A percentile compares a stretch with the other conserved stretches of the same genome.
Conservation (phyloP, 306 rosid species). For the Citrullus amarus region DNA sequence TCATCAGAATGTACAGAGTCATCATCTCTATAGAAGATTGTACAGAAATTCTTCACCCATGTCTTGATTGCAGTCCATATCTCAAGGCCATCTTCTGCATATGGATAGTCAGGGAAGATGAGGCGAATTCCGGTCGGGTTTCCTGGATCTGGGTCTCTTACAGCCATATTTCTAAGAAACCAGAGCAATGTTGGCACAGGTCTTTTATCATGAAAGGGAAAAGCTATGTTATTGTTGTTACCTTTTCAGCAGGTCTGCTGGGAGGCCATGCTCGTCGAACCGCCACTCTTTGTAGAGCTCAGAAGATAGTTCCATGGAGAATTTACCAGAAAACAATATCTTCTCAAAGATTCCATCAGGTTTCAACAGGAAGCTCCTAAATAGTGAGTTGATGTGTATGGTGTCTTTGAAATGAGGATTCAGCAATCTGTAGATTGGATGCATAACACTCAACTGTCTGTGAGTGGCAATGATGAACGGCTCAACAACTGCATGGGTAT, state of each 20-base stretch:
- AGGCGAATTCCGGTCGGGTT: slow-evolving; percentile 49
- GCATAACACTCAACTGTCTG: slow-evolving; percentile 63
- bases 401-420: slow-evolving; percentile 69
- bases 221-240: slow-evolving; percentile 9
- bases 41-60: slow-evolving; percentile 53
- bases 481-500: slow-evolving; percentile 63
- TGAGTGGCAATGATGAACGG: slow-evolving; percentile 76
- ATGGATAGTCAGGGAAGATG: slow-evolving; percentile 55
- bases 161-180: slow-evolving; percentile 48
- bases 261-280: slow-evolving; percentile 60
- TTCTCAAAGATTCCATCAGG: slow-evolving; percentile 54
- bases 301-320: slow-evolving; percentile 55
- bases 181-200: background rate
- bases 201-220: background rate
- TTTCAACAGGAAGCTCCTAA: slow-evolving; percentile 32
- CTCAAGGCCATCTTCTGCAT: slow-evolving; percentile 64
- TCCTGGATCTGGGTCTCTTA: slow-evolving; percentile 24
- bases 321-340: slow-evolving; percentile 40
- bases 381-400: slow-evolving; percentile 53
- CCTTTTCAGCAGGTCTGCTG: slow-evolving; percentile 65
- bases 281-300: slow-evolving; percentile 63
- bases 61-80: slow-evolving; percentile 60
- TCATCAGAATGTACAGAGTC: slow-evolving; percentile 30
- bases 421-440: slow-evolving; percentile 54
- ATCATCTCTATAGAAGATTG: slow-evolving; percentile 43